These are phyloP conservation scores for Periconia sp. DNA, from an alignment of 2,329 filamentous ascomycete genomes.

Conservation along the genomic window DNA sequence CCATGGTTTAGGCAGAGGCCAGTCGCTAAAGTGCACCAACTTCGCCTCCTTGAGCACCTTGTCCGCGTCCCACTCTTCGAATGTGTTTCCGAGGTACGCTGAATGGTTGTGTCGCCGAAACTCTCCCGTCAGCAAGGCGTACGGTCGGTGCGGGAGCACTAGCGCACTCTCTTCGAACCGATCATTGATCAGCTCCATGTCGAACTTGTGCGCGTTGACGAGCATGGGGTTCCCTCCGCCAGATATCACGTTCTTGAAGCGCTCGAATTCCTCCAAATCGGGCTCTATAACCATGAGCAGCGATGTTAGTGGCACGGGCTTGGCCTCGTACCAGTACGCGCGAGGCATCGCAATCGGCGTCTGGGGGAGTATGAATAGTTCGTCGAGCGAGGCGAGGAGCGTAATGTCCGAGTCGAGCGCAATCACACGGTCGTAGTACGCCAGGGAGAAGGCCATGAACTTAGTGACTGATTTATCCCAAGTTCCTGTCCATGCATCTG, in stretches of 20 bases:
- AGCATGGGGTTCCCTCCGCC: conserved; percentile 33
- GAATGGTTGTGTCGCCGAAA: conserved; percentile 63
- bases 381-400: conserved; percentile 69
- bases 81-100: conserved; percentile 58
- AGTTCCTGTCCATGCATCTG: conserved; percentile 49
- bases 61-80: conserved; percentile 66
- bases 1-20: conserved; percentile 72
- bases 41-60: conserved; percentile 65
- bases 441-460: conserved; percentile 71
- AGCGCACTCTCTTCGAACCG: conserved; percentile 65
- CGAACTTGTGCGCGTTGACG: conserved; percentile 54
- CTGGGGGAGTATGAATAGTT: conserved; percentile 70
- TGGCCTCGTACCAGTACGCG: conserved; percentile 71
- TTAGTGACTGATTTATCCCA: conserved; percentile 73
- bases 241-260: conserved; percentile 38
- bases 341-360: conserved; percentile 70
- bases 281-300: conserved; percentile 69
- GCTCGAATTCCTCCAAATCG: conserved; percentile 56
- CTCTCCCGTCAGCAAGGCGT: conserved; percentile 67
- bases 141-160: conserved; percentile 68
- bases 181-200: conserved; percentile 72
- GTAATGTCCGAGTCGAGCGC: conserved; percentile 69
- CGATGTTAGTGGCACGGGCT: conserved; percentile 62
- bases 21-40: conserved; percentile 74
- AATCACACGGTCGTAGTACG: conserved; percentile 65